Conservation (phyloP, 306 rosid species). For the Quercus dentata region DNA sequence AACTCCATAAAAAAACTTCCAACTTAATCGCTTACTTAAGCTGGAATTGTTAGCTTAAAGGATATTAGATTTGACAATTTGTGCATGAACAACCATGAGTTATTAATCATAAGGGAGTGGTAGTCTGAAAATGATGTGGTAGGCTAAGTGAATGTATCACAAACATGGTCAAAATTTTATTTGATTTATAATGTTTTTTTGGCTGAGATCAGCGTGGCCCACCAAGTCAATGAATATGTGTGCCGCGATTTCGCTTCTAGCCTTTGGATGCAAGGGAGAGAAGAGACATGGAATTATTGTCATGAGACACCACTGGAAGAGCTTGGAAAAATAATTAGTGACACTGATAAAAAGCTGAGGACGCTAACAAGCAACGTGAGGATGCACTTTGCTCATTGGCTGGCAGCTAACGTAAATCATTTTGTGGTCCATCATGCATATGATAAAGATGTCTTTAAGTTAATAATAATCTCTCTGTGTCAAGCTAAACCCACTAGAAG, state of each 20-base stretch:
- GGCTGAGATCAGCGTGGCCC: slow-evolving; percentile 6
- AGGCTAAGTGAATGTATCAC: background rate
- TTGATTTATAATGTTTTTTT: background rate
- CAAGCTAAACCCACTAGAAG: slow-evolving; percentile 20
- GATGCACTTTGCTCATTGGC: slow-evolving; percentile 2
- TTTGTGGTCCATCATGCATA: slow-evolving; percentile 25
- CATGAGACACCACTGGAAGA: slow-evolving; percentile 8
- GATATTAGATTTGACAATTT: background rate
- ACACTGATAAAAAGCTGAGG: slow-evolving; percentile 25
- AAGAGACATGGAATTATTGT: slow-evolving; percentile 10
- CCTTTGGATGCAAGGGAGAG: slow-evolving; percentile 17
- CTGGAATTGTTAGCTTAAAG: no score
- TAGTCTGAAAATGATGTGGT: background rate
- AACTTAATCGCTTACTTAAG: no score
- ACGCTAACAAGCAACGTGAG: background rate
- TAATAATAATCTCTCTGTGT: background rate
- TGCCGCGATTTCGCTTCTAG: slow-evolving; percentile 10
- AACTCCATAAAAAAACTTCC: no score
- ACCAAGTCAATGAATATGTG: slow-evolving; percentile 2
- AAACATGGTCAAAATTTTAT: background rate
- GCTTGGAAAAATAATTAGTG: slow-evolving; percentile 35
- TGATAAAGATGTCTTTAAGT: slow-evolving; percentile 11
- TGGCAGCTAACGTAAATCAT: background rate
- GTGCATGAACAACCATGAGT: background rate
- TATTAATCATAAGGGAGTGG: no score